Evolutionary conservation across 208 protist species (phyloP), one percentile per base, ranked within the genome.

Genomic region (Leishmania amazonensis): DNA sequence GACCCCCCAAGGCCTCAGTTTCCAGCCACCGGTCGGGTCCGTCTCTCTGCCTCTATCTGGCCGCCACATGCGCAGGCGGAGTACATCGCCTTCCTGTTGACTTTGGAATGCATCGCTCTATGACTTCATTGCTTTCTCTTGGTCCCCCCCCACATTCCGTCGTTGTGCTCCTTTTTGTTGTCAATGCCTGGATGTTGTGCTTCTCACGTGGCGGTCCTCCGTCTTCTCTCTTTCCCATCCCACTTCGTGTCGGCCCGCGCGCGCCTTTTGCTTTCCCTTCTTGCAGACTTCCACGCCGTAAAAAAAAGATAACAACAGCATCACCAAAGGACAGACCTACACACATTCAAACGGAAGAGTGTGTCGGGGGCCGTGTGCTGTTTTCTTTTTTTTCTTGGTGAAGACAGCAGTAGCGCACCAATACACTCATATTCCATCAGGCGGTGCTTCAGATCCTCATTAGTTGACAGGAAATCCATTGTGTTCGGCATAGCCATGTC

Each of bases 401-500:
- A 38, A n/a, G 74, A 42, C 11, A 38, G 9, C 13, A 31, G 42
- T 45, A 57, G 45, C 31, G 31, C 31, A 5, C 35, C 9, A 35
- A 51, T 9, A 49, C 47, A n/a, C 35, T 49, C 45, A 65, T 83
- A 65, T 65, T 53, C 2, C 19, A 42, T 40, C 42, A n/a, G 5
- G 35, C 19, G 42, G 38, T 35, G 28, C 19, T 40, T 40, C 0
- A 9, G 35, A 71, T 71, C 3, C 65, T 28, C 65, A 71, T 28
- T n/a, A 3, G 65, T 28, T 42, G 65, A 4, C 65, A 71, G 21
- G 38, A 47, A 40, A 40, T 0, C 38, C 38, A 11, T 4, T 21
- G 31, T 28, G 15, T 28, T 7, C 21, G 47, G 47, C 3, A n/a
- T 8, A 53, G 64, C 68, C 17, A 85, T 85, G 81, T 64, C 81